These are phyloP conservation scores for Cyclanthera cordifolia DNA, from an alignment of 306 rosid genomes.

Conservation along the genomic window DNA sequence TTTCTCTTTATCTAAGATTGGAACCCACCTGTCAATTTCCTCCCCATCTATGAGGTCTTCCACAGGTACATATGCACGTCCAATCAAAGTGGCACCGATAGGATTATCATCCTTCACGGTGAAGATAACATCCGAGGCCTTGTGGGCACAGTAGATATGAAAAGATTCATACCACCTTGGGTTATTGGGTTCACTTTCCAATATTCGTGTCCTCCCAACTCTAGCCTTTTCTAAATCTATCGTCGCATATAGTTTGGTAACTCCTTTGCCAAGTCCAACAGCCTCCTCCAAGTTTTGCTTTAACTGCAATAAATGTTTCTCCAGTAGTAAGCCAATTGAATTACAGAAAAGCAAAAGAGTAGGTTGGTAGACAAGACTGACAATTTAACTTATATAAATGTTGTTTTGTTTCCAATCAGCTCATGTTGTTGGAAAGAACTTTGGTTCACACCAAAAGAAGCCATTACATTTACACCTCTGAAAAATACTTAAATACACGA, in stretches of 20 bases:
- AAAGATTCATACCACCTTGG: constrained; percentile 61
- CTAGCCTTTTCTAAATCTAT: constrained; percentile 71
- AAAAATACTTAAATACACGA: no score
- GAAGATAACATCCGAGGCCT: constrained; percentile 46
- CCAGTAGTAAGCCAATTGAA: background rate
- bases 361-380: background rate
- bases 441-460: background rate
- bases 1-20: constrained; percentile 36
- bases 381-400: background rate
- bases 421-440: background rate
- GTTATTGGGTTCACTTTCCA: constrained; percentile 42
- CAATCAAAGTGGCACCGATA: constrained; percentile 59
- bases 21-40: constrained; percentile 52
- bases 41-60: constrained; percentile 43
- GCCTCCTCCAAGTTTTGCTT: constrained; percentile 43
- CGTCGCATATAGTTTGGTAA: constrained; percentile 50
- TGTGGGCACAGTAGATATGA: constrained; percentile 60
- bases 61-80: constrained; percentile 59
- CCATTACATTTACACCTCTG: background rate
- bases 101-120: constrained; percentile 65
- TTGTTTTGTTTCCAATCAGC: background rate
- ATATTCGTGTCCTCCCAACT: constrained; percentile 58
- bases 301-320: constrained; percentile 23
- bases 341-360: background rate
- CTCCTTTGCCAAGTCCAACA: constrained; percentile 56